phyloP scores from a whole-genome alignment of 805 yeast genomes.

The Kazachstania psychrophila region DNA sequence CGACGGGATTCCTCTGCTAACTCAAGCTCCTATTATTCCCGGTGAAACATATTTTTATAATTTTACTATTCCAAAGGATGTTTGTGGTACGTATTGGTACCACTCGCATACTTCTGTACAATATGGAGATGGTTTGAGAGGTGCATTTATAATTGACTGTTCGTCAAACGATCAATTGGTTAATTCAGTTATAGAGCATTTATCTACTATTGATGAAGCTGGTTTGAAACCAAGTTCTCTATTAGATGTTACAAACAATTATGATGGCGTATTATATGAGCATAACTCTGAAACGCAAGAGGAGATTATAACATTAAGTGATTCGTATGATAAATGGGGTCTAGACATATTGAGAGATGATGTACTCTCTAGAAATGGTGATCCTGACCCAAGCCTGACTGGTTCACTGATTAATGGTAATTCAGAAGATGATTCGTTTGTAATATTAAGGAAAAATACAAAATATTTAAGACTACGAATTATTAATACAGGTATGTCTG shows the following conservation, averaged over 20 bases:
- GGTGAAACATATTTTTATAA: conserved; percentile 47
- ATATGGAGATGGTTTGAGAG: conserved; percentile 43
- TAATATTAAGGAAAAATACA: conserved; percentile 36
- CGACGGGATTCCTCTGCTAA: conserved; percentile 37
- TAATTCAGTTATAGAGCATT: conserved; percentile 12
- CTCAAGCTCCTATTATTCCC: conserved; percentile 65
- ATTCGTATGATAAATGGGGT: conserved; percentile 46
- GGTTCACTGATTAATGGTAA: conserved; percentile 22
- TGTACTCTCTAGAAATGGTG: conserved; percentile 16
- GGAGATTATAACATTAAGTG: conserved; percentile 48
- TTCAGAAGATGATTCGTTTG: conserved; percentile 7
- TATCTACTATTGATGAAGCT: conserved; percentile 2
- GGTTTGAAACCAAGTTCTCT: not conserved
- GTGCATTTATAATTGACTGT: conserved; percentile 48
- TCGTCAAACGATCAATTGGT: conserved; percentile 31
- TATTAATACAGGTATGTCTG: conserved; percentile 49
- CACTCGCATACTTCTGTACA: conserved; percentile 46
- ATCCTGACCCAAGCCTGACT: conserved; percentile 23
- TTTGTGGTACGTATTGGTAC: conserved; percentile 48
- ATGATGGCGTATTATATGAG: not conserved
- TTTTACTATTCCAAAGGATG: conserved; percentile 35
- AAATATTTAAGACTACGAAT: conserved; percentile 40
- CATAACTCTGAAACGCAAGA: conserved; percentile 37
- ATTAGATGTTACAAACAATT: not conserved
- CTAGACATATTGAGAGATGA: conserved; percentile 32